Base-by-base conservation (phyloP, 2,329 filamentous ascomycete species). In the Thelonectria discophora region DNA sequence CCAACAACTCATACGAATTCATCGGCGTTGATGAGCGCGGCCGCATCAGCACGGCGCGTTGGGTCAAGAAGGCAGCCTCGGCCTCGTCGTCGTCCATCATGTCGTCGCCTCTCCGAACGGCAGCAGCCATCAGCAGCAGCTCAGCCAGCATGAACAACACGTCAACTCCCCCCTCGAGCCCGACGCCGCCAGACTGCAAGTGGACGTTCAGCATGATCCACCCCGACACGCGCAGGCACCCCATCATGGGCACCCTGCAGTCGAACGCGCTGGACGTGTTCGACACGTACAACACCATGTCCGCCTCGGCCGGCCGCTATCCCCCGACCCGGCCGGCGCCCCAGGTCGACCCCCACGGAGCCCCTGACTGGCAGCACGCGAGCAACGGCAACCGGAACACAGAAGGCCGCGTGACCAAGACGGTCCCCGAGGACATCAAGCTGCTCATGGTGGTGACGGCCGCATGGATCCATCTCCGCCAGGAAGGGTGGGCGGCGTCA, bases 181-280 rank as follows among this genome's bases (percentile, higher is more conserved):
- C 69, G 12, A 48, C 69, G 1, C 66, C 75, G 2, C 63, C 71
- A 1, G 84, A 86, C 48, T 79, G 77, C 59, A 88, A 86, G 72
- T 94, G 89, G 79, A 92, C 87, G 9, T 94, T 94, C 73, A 93
- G 90, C 77, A 86, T 92, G 64, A 88, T 94, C 69, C 86, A 90
- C 67, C 86, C 90, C 0, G 84, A 84, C 48, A 86, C 85, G 9
- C 82, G 90, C 34, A 86, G 89, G 12, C 91, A 94, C 72, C 91
- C 92, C 5, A 86, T 94, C 70, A 84, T 94, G 77, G 91, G 90
- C 1, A 86, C 84, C 2, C 80, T 94, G 46, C 88, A 85, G 3
- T 82, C 83, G 12, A 81, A 82, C 5, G 85, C 83, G 12, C 84
- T 94, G 30, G 88, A 92, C 51, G 85, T 94, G 49, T 85, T 88